phyloP scores from a whole-genome alignment of 352 stramenopile species.

The Globisporangium splendens region DNA sequence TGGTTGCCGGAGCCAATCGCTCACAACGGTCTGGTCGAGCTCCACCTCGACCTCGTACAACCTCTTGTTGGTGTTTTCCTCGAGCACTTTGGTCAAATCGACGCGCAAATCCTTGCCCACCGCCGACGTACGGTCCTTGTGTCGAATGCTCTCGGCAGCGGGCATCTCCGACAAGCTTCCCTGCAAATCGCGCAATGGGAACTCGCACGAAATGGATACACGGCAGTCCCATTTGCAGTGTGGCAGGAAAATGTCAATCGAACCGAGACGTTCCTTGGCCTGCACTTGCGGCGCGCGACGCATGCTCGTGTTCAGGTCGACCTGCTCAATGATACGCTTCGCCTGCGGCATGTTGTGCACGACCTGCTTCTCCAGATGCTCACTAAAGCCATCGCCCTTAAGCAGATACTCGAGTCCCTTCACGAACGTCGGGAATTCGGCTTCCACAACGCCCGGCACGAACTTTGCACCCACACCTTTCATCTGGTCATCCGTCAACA shows the following conservation, averaged over 20 bases:
- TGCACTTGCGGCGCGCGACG: conserved; percentile 52
- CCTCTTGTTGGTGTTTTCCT: conserved; percentile 67
- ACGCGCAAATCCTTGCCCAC: conserved; percentile 77
- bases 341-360: conserved; percentile 74
- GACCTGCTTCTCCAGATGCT: conserved; percentile 79
- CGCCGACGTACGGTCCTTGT: conserved; percentile 77
- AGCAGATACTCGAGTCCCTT: conserved; percentile 66
- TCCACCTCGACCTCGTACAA: conserved; percentile 82
- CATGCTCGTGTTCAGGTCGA: conserved; percentile 56
- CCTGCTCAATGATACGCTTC: conserved; percentile 76
- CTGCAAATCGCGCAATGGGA: conserved; percentile 51
- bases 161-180: conserved; percentile 59
- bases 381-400: conserved; percentile 58
- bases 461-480: conserved; percentile 78
- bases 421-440: conserved; percentile 65
- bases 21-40: conserved; percentile 55
- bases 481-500: conserved; percentile 75
- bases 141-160: conserved; percentile 62
- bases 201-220: conserved; percentile 82
- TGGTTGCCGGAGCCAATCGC: conserved; percentile 73
- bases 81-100: conserved; percentile 78
- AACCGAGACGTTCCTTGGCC: conserved; percentile 78
- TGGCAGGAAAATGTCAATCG: conserved; percentile 85
- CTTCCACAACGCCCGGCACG: conserved; percentile 63
- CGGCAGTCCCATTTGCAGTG: conserved; percentile 84